Base-by-base conservation (phyloP, 345 rosid species). In the Pistacia vera region DNA sequence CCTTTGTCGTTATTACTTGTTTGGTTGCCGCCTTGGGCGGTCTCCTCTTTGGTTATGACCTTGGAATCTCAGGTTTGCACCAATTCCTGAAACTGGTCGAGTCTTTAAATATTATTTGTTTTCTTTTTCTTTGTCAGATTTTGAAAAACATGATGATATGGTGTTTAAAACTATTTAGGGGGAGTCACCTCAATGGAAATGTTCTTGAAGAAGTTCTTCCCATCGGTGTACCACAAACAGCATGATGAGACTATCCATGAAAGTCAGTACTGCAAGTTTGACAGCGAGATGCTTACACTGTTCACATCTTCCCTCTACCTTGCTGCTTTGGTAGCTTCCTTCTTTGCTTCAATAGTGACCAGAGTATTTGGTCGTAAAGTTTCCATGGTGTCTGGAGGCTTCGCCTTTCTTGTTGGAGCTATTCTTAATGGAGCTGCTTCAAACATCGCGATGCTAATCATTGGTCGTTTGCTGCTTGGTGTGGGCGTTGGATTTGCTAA, bases 401-500 rank as follows among this genome's bases (percentile, higher is more conserved):
- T 86, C 11, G 83, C 85, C 51, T 93, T 93, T 76, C 85, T 91
- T 4, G 1, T 77, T 11, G 97, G 98, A 3, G 83, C 97, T 14
- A 70, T 92, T 77, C 75, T 93, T 25, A 91, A 87, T 22, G 97
- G 91, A 11, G 76, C 78, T 57, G 97, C 97, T 0, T 58, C 67
- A 44, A 90, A 89, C 60, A 62, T 88, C 7, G 84, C 74, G 0
- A 81, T 91, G 88, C 90, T 81, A 8, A 92, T 90, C 59, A 59
- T 92, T 17, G 93, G 98, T 54, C 94, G 93, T 68, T 52, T 94
- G 46, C 78, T 92, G 54, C 97, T 92, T 17, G 97, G 93, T 70
- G 78, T 92, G 0, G 97, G 96, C 2, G 96, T 92, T n/a, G 98
- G 97, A 36, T 92, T 92, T 41, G 92, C 95, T 41, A 92, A 94